Percentiles rank a stretch among this genome's conserved stretches.
phyloP scores from a whole-genome alignment of 106 monocot genomes.

The Platanthera zijinensis region DNA sequence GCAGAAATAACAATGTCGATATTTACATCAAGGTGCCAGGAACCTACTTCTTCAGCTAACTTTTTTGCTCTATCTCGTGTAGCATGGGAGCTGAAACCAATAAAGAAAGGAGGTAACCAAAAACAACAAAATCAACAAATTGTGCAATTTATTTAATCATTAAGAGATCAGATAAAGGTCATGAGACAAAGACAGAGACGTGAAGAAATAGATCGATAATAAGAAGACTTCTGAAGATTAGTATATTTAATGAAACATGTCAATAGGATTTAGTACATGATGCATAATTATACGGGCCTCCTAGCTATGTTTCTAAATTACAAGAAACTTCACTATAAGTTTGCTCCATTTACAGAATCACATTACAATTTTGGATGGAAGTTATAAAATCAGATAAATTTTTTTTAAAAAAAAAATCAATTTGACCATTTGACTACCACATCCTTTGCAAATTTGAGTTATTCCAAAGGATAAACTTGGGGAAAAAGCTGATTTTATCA shows the following conservation, averaged over 20 bases:
- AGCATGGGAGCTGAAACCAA: slow-evolving; percentile 63
- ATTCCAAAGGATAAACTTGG: too few species aligned
- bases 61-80: slow-evolving; percentile 80
- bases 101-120: neutral
- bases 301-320: too few species aligned
- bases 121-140: neutral
- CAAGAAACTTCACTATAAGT: too few species aligned
- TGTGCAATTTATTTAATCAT: neutral
- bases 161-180: neutral
- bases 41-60: slow-evolving; percentile 85
- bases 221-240: neutral
- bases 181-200: neutral
- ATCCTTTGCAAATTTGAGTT: too few species aligned
- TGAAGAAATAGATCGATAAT: neutral
- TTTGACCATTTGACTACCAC: too few species aligned
- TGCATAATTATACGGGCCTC: neutral
- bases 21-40: slow-evolving; percentile 74
- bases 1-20: slow-evolving; percentile 76
- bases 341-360: too few species aligned
- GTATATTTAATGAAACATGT: neutral
- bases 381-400: too few species aligned
- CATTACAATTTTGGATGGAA: too few species aligned
- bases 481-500: too few species aligned
- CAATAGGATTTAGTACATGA: neutral
- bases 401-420: too few species aligned